Base-by-base conservation (phyloP, 306 rosid genomes). In the Malus sylvestris region DNA sequence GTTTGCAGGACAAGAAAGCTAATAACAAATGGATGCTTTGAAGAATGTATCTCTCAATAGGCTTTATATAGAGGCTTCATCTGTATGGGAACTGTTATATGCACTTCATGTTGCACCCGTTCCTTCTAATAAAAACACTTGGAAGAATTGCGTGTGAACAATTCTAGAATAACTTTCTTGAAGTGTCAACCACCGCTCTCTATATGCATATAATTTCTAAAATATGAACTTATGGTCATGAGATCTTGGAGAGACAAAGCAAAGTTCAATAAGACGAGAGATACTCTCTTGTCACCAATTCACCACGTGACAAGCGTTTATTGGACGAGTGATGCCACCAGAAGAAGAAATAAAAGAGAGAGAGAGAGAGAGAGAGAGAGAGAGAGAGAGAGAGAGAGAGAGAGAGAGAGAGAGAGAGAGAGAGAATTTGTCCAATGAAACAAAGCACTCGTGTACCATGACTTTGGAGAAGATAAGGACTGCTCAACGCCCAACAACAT, bases 311-410 rank as follows among this genome's bases (percentile, higher is more conserved):
- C 20, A 49, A 49, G 16, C 55, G 16, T 49, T 15, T 49, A 49
- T 49, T 15, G 18, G 1, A 49, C 8, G 20, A 8, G 8, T 15
- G 55, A 49, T 6, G 55, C 7, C 20, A 10, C 11, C 1, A 46
- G 6, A 13, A 46, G 14, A 13, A 46, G 4, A 11, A 0, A 46
- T 5, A 0, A 0, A 1, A 33, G 0, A 33, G 7, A 33, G 38
- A 33, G 38, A 33, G 7, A 33, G 38, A 33, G 38, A 33, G 38
- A 33, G 38, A 32, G 35, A 32, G 35, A 32, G 6, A 32, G 6
- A 32, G 29, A 25, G 25, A 25, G 25, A 25, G 1, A 25, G 25
- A 25, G 25, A 23, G 25, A 23, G 38, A 33, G 38, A 33, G 38
- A 33, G 38, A 32, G 35, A 32, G 35, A 32, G 6, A 32, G 6